Evolutionary conservation across 441 rosid genomes (phyloP).

Genomic region (Brassica balearica): DNA sequence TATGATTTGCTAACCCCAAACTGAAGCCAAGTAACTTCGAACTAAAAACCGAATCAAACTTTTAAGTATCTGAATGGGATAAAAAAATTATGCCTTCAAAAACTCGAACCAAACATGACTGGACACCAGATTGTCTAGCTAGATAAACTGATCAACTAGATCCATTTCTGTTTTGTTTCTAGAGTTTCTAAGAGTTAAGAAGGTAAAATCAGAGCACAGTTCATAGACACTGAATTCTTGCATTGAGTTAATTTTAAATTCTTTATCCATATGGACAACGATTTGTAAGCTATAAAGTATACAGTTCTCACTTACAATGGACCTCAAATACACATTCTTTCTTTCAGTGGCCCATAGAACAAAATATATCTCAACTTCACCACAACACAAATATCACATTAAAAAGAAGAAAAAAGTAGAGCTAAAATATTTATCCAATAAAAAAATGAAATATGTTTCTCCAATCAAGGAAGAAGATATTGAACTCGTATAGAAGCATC

Average conservation of each 20-base stretch:
- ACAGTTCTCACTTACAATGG: background rate
- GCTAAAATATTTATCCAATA: background rate
- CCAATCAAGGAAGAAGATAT: background rate
- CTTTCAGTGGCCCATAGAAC: background rate
- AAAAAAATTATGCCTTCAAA: too few relatives aligned
- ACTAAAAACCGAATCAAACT: too few relatives aligned
- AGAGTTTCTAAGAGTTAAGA: background rate
- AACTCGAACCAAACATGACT: too few relatives aligned
- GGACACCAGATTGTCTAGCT: too few relatives aligned
- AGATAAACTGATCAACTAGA: background rate
- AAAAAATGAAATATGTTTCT: slow-evolving; percentile 1
- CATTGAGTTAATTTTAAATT: too few relatives aligned
- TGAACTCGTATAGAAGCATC: slow-evolving; percentile 17
- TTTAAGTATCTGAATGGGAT: too few relatives aligned
- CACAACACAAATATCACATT: background rate
- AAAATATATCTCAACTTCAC: background rate
- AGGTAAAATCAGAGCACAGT: background rate
- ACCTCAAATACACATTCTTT: background rate
- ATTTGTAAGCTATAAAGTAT: background rate
- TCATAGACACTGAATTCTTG: too few relatives aligned
- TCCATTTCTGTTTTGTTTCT: background rate
- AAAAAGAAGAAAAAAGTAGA: background rate
- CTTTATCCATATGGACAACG: too few relatives aligned
- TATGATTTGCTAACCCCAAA: too few relatives aligned
- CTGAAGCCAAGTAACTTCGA: too few relatives aligned